Conservation (phyloP, 768 basidiomycete genomes). For the Epithele typhae region DNA sequence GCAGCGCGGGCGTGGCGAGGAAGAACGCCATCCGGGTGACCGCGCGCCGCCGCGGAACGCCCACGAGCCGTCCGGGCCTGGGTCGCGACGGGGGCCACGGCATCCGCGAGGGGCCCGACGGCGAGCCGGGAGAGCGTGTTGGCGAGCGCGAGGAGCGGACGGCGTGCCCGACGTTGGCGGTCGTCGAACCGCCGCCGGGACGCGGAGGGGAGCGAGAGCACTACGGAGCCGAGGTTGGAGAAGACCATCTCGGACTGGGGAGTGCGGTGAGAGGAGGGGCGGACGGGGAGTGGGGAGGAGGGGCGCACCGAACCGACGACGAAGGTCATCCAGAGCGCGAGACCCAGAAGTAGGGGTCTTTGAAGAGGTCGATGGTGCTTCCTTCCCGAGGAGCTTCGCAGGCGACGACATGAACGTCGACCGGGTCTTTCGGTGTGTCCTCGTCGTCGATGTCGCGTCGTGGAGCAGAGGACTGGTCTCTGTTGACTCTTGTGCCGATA, state of each 20-base stretch:
- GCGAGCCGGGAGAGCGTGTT: conserved; percentile 71
- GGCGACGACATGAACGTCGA: conserved; percentile 20
- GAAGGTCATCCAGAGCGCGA: conserved; percentile 46
- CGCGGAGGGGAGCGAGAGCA: conserved; percentile 51
- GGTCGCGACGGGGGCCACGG: conserved; percentile 58
- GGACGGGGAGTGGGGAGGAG: neutral
- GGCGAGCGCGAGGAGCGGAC: conserved; percentile 50
- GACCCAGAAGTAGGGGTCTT: conserved; percentile 62
- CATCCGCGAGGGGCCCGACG: conserved; percentile 68
- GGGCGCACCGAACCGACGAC: conserved; percentile 64
- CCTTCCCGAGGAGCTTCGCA: conserved; percentile 27
- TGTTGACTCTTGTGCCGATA: neutral
- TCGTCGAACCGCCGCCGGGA: no score
- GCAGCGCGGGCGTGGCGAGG: conserved; percentile 40
- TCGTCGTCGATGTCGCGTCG: conserved; percentile 14
- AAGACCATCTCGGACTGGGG: conserved; percentile 75
- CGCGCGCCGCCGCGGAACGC: conserved; percentile 43
- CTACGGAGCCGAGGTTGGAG: conserved; percentile 76
- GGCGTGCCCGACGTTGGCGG: no score
- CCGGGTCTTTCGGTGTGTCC: conserved; percentile 11
- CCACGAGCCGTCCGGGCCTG: conserved; percentile 34
- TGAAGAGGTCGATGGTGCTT: conserved; percentile 41
- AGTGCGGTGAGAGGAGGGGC: neutral
- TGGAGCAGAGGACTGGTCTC: conserved; percentile 26
- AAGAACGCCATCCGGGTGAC: conserved; percentile 65